Base-by-base conservation (phyloP, 768 basidiomycete species). In the Galerina sulciceps region DNA sequence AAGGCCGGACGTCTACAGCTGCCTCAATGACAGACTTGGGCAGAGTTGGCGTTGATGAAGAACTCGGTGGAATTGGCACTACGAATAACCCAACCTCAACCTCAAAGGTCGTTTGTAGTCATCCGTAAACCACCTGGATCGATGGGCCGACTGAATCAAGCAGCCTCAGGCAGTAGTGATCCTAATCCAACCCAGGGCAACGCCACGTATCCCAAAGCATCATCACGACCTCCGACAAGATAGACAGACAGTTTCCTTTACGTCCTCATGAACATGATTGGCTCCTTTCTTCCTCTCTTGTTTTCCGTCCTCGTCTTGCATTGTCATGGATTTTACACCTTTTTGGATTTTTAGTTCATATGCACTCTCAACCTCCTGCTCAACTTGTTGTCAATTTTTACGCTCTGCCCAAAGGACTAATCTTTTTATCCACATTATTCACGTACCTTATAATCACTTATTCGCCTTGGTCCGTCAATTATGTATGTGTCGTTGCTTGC, bases 41-140 rank as follows among this genome's bases (percentile, higher is more conserved):
- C 23, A 45, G 58, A 15, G 8, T 31, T 8, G 50, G 53, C 64
- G 65, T 74, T n/a, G 77, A 76, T 37, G 65, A 68, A 58, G 75
- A 80, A 57, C 49, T 78, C 49, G 68, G 77, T 55, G 69, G 73
- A 60, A 40, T 73, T 59, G 60, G 69, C 26, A 59, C 55, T 22
- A 46, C 72, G 41, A 61, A 73, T 15, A 67, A 13, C 35, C 6
- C 20, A 14, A 15, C 68, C 73, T 35, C 76, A 73, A 58, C 79
- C 73, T 43, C 79, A 73, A 61, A 74, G 84, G 63, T 88, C 87
- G 26, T 90, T 90, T 61, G 88, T 90, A 17, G 88, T 90, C 35
- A 83, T 89, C 48, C 80, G 87, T n/a, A 86, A 85, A 68, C 78
- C 81, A 23, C 80, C 79, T 64, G 65, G 70, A n/a, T 71, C 75